A percentile compares a stretch with the other conserved stretches of the same genome.
phyloP scores from a whole-genome alignment of 192 early-diverging fungal genomes.

The Dissophora ornata region DNA sequence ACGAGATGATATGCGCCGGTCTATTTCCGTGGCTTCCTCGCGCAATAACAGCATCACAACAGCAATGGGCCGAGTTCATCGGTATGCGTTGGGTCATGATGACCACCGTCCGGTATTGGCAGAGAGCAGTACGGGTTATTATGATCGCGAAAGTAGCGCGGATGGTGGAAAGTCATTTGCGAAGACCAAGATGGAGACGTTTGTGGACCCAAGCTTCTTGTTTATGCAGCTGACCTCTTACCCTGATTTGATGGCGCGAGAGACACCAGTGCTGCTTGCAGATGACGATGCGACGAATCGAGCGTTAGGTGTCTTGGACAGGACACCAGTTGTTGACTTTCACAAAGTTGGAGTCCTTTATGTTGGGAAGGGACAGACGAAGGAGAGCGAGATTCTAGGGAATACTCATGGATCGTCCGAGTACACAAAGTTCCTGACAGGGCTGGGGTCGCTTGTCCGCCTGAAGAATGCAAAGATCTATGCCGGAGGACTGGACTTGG shows the following conservation, averaged over 20 bases:
- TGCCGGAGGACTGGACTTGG: constrained; percentile 90
- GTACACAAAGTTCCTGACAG: constrained; percentile 89
- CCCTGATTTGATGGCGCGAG: constrained; percentile 72
- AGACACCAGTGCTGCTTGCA: constrained; percentile 71
- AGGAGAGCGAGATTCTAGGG: constrained; percentile 87
- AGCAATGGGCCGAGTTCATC: constrained; percentile 21
- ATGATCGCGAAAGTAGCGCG: constrained; percentile 24
- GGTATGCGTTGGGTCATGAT: constrained; percentile 32
- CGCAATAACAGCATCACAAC: constrained; percentile 49
- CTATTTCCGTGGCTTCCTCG: constrained; percentile 28
- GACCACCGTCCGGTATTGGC: constrained; percentile 35
- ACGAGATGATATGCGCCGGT: constrained; percentile 46
- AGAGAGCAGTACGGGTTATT: constrained; percentile 24
- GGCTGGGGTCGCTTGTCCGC: constrained; percentile 79
- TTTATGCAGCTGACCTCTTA: constrained; percentile 79
- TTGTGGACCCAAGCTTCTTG: constrained; percentile 68
- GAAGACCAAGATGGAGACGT: constrained; percentile 49
- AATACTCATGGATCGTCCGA: constrained; percentile 87
- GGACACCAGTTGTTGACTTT: constrained; percentile 88
- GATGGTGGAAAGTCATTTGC: constrained; percentile 21
- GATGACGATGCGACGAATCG: constrained; percentile 81
- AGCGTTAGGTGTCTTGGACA: constrained; percentile 85
- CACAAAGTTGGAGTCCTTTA: constrained; percentile 97
- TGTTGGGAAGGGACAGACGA: constrained; percentile 85
- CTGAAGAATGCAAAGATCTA: constrained; percentile 77